A percentile compares a stretch with the other conserved stretches of the same genome.
These are phyloP conservation scores for Calonectria hongkongensis DNA, from an alignment of 2,329 filamentous ascomycete species.

Conservation along the genomic window DNA sequence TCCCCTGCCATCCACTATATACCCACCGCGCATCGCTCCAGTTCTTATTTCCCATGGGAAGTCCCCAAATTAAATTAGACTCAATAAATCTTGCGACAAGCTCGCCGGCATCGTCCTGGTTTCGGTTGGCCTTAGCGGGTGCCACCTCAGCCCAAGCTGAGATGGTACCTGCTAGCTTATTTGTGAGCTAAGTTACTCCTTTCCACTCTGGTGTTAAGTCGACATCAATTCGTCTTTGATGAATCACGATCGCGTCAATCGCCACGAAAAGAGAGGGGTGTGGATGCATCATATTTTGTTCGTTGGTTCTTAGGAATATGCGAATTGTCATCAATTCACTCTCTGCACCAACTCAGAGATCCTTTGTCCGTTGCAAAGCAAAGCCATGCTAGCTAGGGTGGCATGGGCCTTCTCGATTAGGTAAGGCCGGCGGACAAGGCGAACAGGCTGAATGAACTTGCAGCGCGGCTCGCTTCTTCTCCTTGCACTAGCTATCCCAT, in stretches of 20 bases:
- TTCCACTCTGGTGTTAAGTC: background rate
- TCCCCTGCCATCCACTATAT: background rate
- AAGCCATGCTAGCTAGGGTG: background rate
- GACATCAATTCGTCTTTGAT: background rate
- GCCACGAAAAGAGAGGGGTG: background rate
- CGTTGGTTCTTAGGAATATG: background rate
- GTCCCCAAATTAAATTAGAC: background rate
- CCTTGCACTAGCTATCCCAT: background rate
- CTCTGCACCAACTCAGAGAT: background rate
- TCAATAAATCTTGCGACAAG: background rate
- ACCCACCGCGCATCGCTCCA: background rate
- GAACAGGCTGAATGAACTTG: background rate
- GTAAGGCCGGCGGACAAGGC: background rate
- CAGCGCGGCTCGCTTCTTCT: background rate
- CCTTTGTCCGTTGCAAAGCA: background rate
- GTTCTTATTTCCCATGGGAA: background rate
- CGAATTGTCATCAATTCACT: background rate
- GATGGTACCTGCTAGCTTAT: background rate
- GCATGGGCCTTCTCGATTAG: constrained; percentile 5
- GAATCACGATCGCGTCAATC: no score
- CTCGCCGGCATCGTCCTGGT: background rate
- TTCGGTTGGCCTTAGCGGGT: background rate
- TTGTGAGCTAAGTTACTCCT: background rate
- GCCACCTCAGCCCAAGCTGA: constrained; percentile 10
- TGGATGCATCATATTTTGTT: background rate